phyloP scores from a whole-genome alignment of 768 basidiomycete species.

The Psilocybe subaeruginosa region DNA sequence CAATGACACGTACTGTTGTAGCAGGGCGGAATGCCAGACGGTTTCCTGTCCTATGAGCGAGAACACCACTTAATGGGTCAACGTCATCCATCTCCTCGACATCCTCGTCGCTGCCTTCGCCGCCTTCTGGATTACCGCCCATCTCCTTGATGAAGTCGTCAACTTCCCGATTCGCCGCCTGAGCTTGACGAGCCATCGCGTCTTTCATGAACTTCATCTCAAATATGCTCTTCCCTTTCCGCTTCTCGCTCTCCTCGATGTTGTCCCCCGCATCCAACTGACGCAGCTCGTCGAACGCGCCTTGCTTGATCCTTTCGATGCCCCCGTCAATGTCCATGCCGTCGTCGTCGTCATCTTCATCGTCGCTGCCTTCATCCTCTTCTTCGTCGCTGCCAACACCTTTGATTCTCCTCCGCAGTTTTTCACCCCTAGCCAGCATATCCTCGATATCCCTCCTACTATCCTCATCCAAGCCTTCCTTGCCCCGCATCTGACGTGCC shows the following conservation, averaged over 20 bases:
- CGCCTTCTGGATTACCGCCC: constrained; percentile 36
- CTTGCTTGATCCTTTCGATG: constrained; percentile 58
- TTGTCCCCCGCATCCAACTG: constrained; percentile 40
- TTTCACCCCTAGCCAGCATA: constrained; percentile 85
- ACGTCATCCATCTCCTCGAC: constrained; percentile 25
- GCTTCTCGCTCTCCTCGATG: constrained; percentile 24
- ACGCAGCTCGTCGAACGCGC: constrained; percentile 80
- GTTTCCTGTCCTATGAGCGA: constrained; percentile 66
- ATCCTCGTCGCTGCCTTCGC: constrained; percentile 17
- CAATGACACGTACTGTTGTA: constrained; percentile 30
- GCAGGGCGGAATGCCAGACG: constrained; percentile 67
- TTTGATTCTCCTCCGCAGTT: constrained; percentile 73
- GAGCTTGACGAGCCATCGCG: constrained; percentile 71
- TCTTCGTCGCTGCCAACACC: constrained; percentile 64
- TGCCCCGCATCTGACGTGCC: constrained; percentile 75
- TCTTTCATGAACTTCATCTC: constrained; percentile 99
- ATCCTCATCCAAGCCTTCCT: constrained; percentile 59
- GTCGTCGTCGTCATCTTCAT: constrained; percentile 42
- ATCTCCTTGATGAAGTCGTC: constrained; percentile 79
- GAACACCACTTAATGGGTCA: constrained; percentile 37
- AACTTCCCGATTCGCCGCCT: constrained; percentile 58
- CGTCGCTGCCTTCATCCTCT: constrained; percentile 48
- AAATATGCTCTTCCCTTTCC: constrained; percentile 74
- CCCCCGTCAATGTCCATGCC: constrained; percentile 41
- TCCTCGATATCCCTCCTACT: constrained; percentile 71